phyloP scores from a whole-genome alignment of 371 early-diverging fungal genomes.

The Lichtheimia ramosa region DNA sequence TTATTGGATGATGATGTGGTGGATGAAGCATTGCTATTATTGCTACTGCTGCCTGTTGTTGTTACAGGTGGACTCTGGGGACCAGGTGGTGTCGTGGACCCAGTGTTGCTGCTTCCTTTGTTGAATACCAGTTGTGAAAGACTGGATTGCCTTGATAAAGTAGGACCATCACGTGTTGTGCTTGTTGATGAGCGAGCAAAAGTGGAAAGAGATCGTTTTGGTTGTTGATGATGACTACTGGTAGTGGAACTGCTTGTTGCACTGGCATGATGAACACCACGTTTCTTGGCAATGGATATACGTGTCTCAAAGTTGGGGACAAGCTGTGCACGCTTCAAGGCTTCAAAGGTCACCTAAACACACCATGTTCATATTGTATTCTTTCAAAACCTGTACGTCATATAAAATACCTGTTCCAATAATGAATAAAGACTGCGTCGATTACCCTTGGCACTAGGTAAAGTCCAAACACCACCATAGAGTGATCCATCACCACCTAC shows the following conservation, averaged over 20 bases:
- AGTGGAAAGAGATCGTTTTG: constrained; percentile 14
- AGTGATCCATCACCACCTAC: constrained; percentile 43
- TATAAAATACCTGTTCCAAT: constrained; percentile 38
- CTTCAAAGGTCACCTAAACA: constrained; percentile 44
- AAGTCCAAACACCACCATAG: constrained; percentile 50
- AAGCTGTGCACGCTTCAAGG: constrained; percentile 47
- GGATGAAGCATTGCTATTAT: too few relatives aligned
- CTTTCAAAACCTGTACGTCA: background rate
- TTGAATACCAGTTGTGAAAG: constrained; percentile 37
- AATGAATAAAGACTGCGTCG: constrained; percentile 45
- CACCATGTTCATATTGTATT: background rate
- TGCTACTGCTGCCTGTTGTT: too few relatives aligned
- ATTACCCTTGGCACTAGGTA: constrained; percentile 35
- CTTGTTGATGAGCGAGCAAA: constrained; percentile 13
- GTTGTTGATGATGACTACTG: constrained; percentile 11
- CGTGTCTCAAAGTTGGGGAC: constrained; percentile 56
- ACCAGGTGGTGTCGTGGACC: constrained; percentile 8
- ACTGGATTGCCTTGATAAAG: constrained; percentile 21
- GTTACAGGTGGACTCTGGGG: constrained; percentile 28
- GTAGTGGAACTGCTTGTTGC: constrained; percentile 8
- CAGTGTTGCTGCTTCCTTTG: constrained; percentile 20
- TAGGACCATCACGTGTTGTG: constrained; percentile 10
- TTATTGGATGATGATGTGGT: constrained; percentile 18
- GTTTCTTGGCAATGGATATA: constrained; percentile 47
- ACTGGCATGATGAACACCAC: constrained; percentile 29